Conservation (phyloP, 352 stramenopile species). For the Globisporangium spinosum region DNA sequence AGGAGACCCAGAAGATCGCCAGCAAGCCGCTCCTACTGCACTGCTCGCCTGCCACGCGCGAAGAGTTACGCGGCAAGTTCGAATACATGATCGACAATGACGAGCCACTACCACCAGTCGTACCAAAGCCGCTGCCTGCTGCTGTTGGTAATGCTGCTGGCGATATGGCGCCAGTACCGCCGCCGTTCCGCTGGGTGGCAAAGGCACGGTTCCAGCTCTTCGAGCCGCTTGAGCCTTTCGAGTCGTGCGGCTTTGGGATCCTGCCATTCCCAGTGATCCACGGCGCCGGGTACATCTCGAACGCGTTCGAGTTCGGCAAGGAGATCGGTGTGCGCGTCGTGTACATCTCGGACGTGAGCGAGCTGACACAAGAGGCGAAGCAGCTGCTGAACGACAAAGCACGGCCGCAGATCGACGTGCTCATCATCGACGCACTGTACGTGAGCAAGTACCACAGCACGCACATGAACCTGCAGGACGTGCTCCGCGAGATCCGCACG, state of each 20-base stretch:
- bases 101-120: constrained; percentile 9
- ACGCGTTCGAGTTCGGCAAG: constrained; percentile 75
- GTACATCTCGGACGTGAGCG: constrained; percentile 89
- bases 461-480: constrained; percentile 82
- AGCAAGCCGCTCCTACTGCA: constrained; percentile 55
- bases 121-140: not conserved
- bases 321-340: constrained; percentile 69
- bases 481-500: constrained; percentile 52
- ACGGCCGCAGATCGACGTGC: constrained; percentile 62
- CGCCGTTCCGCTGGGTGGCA: constrained; percentile 74
- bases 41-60: constrained; percentile 52
- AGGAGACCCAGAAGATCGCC: constrained; percentile 56
- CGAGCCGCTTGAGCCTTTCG: constrained; percentile 46
- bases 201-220: constrained; percentile 70
- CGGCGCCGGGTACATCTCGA: constrained; percentile 71
- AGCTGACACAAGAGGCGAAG: constrained; percentile 57
- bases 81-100: constrained; percentile 68
- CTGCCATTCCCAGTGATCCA: constrained; percentile 80
- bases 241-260: constrained; percentile 41
- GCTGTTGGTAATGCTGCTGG: not conserved
- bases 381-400: constrained; percentile 49
- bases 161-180: constrained; percentile 6
- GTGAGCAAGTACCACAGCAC: constrained; percentile 74
- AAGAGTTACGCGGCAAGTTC: constrained; percentile 67
- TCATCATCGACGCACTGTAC: constrained; percentile 84